Evolutionary conservation across 2,329 filamentous ascomycete species (phyloP).

Genomic region (Graphiopsis chlorocephala): DNA sequence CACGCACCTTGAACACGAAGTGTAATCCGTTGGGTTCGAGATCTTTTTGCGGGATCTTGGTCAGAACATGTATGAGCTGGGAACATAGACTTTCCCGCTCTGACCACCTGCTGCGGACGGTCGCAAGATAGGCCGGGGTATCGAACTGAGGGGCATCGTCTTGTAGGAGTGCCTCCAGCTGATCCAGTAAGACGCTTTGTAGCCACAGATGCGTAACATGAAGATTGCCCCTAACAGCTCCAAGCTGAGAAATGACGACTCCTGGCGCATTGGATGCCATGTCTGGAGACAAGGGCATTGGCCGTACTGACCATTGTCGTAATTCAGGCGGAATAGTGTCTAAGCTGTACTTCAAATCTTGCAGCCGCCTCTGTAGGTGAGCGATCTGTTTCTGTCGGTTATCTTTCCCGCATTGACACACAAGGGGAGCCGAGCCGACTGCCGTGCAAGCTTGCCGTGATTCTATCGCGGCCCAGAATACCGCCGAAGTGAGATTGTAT

Average conservation of each 20-base stretch:
- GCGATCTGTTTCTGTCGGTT: neutral
- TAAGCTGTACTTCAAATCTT: slow-evolving; percentile 10
- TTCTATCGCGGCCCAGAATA: slow-evolving; percentile 9
- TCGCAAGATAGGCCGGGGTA: slow-evolving; percentile 6
- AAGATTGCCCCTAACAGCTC: slow-evolving; percentile 2
- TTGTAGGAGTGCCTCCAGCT: slow-evolving; percentile 6
- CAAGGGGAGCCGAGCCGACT: neutral
- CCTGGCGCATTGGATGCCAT: neutral
- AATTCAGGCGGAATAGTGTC: slow-evolving; percentile 9
- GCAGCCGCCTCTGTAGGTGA: slow-evolving; percentile 5
- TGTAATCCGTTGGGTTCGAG: slow-evolving; percentile 11
- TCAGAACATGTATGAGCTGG: slow-evolving; percentile 13
- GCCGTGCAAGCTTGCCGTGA: slow-evolving; percentile 2
- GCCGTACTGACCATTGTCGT: slow-evolving; percentile 3
- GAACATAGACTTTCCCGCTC: slow-evolving; percentile 8
- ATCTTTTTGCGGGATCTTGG: neutral
- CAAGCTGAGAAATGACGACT: neutral
- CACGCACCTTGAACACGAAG: slow-evolving; percentile 12
- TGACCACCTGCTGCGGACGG: slow-evolving; percentile 2
- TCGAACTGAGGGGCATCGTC: neutral
- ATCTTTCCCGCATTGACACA: neutral
- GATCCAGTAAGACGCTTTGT: slow-evolving; percentile 13
- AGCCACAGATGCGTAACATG: slow-evolving; percentile 15
- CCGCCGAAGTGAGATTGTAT: slow-evolving; percentile 1
- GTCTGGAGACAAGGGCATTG: neutral